These are phyloP conservation scores for Dendrobium chrysotoxum DNA, from an alignment of 106 monocot genomes.

Conservation along the genomic window DNA sequence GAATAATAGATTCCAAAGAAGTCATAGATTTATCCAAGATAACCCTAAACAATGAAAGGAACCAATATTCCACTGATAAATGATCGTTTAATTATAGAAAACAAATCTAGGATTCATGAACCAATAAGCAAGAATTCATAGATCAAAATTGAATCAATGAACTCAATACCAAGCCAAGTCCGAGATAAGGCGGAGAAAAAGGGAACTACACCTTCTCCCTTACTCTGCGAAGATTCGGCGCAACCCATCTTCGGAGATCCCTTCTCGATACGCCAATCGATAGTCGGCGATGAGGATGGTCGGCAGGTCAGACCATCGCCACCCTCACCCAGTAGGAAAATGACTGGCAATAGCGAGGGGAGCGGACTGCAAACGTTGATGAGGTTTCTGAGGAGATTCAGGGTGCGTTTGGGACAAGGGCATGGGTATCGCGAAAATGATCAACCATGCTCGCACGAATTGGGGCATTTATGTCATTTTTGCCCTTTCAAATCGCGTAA, in stretches of 20 bases:
- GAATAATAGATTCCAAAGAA: background rate
- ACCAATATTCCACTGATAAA: background rate
- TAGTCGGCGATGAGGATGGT: too few relatives aligned
- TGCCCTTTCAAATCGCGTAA: too few relatives aligned
- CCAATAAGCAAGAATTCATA: background rate
- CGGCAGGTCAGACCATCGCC: background rate
- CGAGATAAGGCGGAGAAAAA: background rate
- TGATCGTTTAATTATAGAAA: background rate
- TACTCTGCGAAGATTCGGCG: conserved; percentile 33
- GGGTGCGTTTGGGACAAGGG: background rate
- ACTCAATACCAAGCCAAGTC: background rate
- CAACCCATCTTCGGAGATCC: conserved; percentile 37
- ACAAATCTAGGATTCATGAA: background rate
- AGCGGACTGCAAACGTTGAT: background rate
- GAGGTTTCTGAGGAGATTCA: background rate
- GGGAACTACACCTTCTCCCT: conserved; percentile 23
- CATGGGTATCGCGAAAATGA: too few relatives aligned
- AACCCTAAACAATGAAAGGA: background rate
- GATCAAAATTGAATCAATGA: background rate
- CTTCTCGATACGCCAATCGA: background rate
- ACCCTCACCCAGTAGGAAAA: background rate
- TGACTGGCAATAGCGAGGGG: background rate
- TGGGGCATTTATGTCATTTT: too few relatives aligned
- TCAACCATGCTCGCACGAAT: too few relatives aligned
- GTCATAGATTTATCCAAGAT: background rate